Conservation (phyloP, 371 early-diverging fungal species). For the Apophysomyces variabilis region DNA sequence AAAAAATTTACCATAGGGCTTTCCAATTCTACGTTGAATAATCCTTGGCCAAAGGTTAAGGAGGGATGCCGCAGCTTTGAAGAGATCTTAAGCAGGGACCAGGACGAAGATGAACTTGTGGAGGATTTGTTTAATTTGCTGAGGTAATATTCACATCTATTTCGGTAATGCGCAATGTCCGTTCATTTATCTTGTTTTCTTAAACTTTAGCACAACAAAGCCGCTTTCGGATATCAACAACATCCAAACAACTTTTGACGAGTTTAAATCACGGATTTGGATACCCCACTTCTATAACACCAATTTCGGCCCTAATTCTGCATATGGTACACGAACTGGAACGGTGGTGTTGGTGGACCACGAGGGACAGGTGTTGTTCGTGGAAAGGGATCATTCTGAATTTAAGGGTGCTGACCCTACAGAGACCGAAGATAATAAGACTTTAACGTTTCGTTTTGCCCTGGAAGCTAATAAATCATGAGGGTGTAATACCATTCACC, state of each 20-base stretch:
- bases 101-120: conserved; percentile 37
- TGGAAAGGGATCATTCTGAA: conserved; percentile 45
- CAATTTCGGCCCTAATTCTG: neutral
- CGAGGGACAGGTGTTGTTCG: conserved; percentile 41
- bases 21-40: conserved; percentile 51
- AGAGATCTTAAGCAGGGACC: conserved; percentile 24
- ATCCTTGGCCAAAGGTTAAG: conserved; percentile 63
- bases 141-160: conserved; percentile 26
- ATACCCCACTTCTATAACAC: conserved; percentile 33
- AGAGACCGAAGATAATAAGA: neutral
- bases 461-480: conserved; percentile 3
- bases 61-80: conserved; percentile 41
- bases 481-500: neutral
- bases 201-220: conserved; percentile 20
- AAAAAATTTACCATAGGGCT: conserved; percentile 31
- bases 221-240: conserved; percentile 21
- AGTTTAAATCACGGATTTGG: conserved; percentile 41
- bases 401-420: conserved; percentile 12
- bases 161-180: neutral
- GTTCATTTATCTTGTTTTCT: too few species aligned
- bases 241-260: conserved; percentile 20
- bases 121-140: conserved; percentile 52
- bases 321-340: conserved; percentile 60
- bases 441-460: neutral
- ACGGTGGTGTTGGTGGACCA: conserved; percentile 59